Conservation (phyloP, 2,329 filamentous ascomycete genomes). For the Arthrobotrys musiformis region DNA sequence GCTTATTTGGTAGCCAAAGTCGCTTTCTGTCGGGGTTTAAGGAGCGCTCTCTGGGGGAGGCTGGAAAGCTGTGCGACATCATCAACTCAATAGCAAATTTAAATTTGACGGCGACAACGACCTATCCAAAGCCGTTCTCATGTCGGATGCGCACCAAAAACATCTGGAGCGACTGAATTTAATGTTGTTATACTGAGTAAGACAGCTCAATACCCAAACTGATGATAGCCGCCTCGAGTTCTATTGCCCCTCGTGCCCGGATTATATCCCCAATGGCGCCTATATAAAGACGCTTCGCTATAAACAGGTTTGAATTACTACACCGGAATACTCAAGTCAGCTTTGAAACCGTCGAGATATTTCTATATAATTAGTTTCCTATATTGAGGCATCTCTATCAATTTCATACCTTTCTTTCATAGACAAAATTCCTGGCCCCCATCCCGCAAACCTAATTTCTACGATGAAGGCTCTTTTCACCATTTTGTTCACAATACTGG, state of each 20-base stretch:
- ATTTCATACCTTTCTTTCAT: no score
- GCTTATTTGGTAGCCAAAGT: not conserved
- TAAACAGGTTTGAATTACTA: no score
- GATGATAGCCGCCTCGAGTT: not conserved
- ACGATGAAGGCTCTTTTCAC: constrained; percentile 19
- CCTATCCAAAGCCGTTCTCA: not conserved
- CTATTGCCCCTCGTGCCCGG: no score
- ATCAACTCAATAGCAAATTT: not conserved
- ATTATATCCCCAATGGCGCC: not conserved
- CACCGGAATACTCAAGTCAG: no score
- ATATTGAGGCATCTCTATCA: not conserved
- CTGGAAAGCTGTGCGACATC: constrained; percentile 24
- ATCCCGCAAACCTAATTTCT: no score
- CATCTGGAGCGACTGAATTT: not conserved
- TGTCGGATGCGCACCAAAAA: not conserved
- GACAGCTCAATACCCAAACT: not conserved
- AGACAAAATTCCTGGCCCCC: no score
- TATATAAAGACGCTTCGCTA: not conserved
- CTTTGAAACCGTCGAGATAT: no score
- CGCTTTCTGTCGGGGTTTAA: not conserved
- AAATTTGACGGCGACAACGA: not conserved
- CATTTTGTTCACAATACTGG: not conserved
- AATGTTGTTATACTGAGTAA: not conserved
- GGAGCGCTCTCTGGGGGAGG: no score
- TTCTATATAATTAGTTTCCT: no score